Evolutionary conservation across 495 filamentous ascomycete species (phyloP).

Genomic region (Zalerion maritima): DNA sequence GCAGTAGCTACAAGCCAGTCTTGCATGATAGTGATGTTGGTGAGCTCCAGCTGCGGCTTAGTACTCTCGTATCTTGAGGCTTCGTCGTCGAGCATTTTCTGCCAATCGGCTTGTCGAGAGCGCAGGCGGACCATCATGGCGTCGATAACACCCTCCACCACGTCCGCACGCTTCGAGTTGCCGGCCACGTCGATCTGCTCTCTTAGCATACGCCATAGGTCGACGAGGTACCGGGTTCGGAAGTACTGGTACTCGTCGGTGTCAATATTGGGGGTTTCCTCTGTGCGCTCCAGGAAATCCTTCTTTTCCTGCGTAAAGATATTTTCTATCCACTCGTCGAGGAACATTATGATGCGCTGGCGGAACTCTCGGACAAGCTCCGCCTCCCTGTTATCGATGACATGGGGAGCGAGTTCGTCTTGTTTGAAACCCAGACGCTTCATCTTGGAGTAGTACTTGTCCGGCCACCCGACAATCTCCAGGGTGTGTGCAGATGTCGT

Average conservation of each 20-base stretch:
- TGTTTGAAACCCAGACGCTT: slow-evolving; percentile 64
- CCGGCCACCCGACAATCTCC: slow-evolving; percentile 84
- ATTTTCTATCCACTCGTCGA: slow-evolving; percentile 94
- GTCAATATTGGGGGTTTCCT: slow-evolving; percentile 59
- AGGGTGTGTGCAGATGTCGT: slow-evolving; percentile 66
- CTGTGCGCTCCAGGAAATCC: slow-evolving; percentile 60
- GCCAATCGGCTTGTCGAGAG: slow-evolving; percentile 67
- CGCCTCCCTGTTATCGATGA: slow-evolving; percentile 74
- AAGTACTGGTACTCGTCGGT: slow-evolving; percentile 75
- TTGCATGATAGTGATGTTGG: slow-evolving; percentile 66
- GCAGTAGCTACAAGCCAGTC: slow-evolving; percentile 95
- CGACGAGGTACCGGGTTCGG: slow-evolving; percentile 74
- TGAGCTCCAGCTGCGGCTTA: slow-evolving; percentile 52
- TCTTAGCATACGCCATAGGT: slow-evolving; percentile 94
- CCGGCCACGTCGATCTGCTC: slow-evolving; percentile 75
- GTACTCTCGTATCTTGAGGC: slow-evolving; percentile 49
- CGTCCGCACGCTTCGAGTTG: slow-evolving; percentile 66
- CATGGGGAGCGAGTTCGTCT: slow-evolving; percentile 59
- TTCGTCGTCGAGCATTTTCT: slow-evolving; percentile 79
- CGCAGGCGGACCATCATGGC: slow-evolving; percentile 82
- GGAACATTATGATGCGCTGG: slow-evolving; percentile 79
- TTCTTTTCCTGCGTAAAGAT: slow-evolving; percentile 68
- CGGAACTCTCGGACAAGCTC: slow-evolving; percentile 91
- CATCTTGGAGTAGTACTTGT: slow-evolving; percentile 96
- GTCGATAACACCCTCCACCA: slow-evolving; percentile 85